Conservation (phyloP, 2,329 filamentous ascomycete species). For the Neurospora crassa region DNA sequence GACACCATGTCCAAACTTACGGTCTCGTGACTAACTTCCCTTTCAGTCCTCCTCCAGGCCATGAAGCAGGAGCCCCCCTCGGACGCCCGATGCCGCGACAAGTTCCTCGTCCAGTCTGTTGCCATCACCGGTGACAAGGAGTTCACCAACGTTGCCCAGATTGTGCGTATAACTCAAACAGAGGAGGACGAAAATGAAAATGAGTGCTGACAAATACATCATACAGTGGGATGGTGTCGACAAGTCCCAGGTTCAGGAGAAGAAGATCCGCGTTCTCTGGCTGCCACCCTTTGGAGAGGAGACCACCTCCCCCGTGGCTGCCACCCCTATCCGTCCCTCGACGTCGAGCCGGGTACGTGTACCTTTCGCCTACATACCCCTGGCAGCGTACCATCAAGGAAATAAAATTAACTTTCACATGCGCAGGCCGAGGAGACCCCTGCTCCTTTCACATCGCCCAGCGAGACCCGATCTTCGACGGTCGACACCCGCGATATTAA, state of each 20-base stretch:
- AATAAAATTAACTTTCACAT: not conserved
- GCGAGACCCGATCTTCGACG: slow-evolving; percentile 12
- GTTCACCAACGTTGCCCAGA: slow-evolving; percentile 66
- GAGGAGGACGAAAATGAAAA: not conserved
- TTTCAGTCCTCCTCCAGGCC: slow-evolving; percentile 79
- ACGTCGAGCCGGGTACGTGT: slow-evolving; percentile 21
- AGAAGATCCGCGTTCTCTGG: slow-evolving; percentile 91
- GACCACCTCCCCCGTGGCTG: slow-evolving; percentile 11
- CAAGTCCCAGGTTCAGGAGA: slow-evolving; percentile 76
- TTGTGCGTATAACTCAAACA: slow-evolving; percentile 47
- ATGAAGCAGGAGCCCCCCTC: slow-evolving; percentile 90
- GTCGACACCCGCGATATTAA: slow-evolving; percentile 14
- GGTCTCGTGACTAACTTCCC: slow-evolving; percentile 16
- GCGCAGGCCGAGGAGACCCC: slow-evolving; percentile 24
- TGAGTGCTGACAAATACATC: slow-evolving; percentile 20
- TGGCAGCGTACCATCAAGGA: not conserved
- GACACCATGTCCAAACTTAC: not conserved
- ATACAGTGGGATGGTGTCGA: slow-evolving; percentile 67
- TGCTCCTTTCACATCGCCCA: slow-evolving; percentile 24
- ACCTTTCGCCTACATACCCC: slow-evolving; percentile 5
- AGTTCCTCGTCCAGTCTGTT: slow-evolving; percentile 93
- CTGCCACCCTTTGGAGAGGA: slow-evolving; percentile 49
- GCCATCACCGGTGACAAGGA: slow-evolving; percentile 76
- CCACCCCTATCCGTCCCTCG: slow-evolving; percentile 21
- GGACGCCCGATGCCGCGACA: slow-evolving; percentile 89